phyloP scores from a whole-genome alignment of 768 basidiomycete genomes.

The Tricholoma matsutake region DNA sequence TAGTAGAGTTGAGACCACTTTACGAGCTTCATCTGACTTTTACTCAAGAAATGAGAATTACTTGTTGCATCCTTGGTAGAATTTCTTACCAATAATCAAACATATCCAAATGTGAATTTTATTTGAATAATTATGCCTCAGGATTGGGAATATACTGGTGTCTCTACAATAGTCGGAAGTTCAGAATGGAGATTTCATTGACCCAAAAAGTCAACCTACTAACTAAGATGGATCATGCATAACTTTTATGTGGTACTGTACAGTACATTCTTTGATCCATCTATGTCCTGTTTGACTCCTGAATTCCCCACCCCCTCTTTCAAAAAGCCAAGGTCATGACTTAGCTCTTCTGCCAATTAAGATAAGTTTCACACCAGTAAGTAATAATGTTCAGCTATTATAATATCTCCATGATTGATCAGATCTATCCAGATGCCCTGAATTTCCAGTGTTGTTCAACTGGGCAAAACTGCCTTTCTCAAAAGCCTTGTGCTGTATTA shows the following conservation, averaged over 20 bases:
- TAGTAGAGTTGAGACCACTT: conserved; percentile 1
- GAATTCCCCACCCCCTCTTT: neutral
- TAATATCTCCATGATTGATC: neutral
- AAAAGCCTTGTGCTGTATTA: neutral
- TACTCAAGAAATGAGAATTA: conserved; percentile 9
- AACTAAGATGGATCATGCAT: neutral
- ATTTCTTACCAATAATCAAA: neutral
- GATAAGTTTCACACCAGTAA: neutral
- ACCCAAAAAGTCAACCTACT: neutral
- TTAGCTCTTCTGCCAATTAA: neutral
- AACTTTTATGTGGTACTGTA: neutral
- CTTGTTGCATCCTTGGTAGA: neutral
- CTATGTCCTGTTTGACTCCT: neutral
- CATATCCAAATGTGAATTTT: neutral
- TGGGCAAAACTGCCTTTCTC: neutral
- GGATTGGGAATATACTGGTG: neutral
- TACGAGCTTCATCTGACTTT: conserved; percentile 13
- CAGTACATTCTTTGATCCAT: neutral
- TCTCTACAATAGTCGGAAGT: neutral
- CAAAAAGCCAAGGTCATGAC: neutral
- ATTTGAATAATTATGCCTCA: neutral
- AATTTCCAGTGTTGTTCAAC: neutral
- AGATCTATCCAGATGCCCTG: neutral
- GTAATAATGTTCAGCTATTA: neutral
- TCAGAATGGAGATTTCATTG: neutral